phyloP scores from a whole-genome alignment of 2,329 filamentous ascomycete genomes.

The Fusarium mangiferae region DNA sequence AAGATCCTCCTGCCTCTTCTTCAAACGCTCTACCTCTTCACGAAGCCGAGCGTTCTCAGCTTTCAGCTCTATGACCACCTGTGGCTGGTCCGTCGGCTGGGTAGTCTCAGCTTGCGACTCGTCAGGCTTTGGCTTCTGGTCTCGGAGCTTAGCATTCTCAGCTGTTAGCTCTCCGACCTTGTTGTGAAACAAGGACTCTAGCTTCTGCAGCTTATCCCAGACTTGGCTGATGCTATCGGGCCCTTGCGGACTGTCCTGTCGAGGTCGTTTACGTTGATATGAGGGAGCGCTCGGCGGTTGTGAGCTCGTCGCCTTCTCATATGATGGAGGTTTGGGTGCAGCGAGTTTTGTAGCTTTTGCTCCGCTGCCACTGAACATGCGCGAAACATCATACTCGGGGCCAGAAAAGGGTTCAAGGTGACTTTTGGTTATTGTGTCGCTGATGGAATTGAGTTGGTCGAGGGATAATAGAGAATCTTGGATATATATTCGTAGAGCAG shows the following conservation, averaged over 20 bases:
- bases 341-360: background rate
- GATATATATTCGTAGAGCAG: slow-evolving; percentile 1
- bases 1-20: background rate
- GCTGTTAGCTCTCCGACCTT: background rate
- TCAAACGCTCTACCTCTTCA: background rate
- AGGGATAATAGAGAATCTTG: background rate
- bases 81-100: background rate
- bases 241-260: background rate
- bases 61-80: background rate
- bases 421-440: background rate
- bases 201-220: slow-evolving; percentile 2
- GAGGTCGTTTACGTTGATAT: background rate
- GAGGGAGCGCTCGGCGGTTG: background rate
- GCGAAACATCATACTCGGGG: background rate
- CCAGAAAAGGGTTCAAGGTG: background rate
- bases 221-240: background rate
- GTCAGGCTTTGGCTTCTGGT: background rate
- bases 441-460: background rate
- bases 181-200: background rate
- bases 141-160: background rate
- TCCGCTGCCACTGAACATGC: slow-evolving; percentile 9
- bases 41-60: background rate
- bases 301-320: background rate
- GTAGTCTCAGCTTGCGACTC: background rate
- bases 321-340: background rate